Percentiles rank a stretch among this genome's conserved stretches.
phyloP scores from a whole-genome alignment of 208 protist genomes.

The Leptomonas pyrrhocoris region DNA sequence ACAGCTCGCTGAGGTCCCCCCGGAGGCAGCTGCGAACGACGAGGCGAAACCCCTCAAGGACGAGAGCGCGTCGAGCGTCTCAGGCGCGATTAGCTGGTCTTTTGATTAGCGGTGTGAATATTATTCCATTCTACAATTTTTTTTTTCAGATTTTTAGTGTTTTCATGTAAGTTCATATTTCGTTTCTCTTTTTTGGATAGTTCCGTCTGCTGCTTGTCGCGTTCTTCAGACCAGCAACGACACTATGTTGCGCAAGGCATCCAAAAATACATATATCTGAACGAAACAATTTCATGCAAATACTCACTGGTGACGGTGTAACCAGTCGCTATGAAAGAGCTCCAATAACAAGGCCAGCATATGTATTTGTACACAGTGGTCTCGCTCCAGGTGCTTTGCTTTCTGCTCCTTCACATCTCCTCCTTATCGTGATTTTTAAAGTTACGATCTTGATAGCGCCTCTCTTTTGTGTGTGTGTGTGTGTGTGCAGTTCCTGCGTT shows the following conservation, averaged over 20 bases:
- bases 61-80: conserved; percentile 24
- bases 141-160: conserved; percentile 15
- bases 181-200: not conserved
- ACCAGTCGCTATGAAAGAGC: too few species aligned
- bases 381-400: too few species aligned
- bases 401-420: too few species aligned
- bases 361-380: too few species aligned
- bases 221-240: not conserved
- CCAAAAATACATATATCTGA: too few species aligned
- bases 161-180: not conserved
- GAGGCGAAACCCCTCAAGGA: conserved; percentile 20
- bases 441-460: not conserved
- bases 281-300: too few species aligned
- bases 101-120: conserved; percentile 28
- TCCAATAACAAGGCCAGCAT: too few species aligned
- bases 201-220: not conserved
- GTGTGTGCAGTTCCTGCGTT: not conserved
- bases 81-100: conserved; percentile 50
- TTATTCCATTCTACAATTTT: conserved; percentile 19
- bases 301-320: not conserved
- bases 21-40: conserved; percentile 37
- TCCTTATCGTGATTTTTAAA: too few species aligned
- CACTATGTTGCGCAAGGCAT: not conserved
- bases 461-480: not conserved
- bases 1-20: conserved; percentile 43